Percentiles rank a stretch among this genome's conserved stretches.
phyloP scores from a whole-genome alignment of 345 rosid species.

The Corchorus capsularis region DNA sequence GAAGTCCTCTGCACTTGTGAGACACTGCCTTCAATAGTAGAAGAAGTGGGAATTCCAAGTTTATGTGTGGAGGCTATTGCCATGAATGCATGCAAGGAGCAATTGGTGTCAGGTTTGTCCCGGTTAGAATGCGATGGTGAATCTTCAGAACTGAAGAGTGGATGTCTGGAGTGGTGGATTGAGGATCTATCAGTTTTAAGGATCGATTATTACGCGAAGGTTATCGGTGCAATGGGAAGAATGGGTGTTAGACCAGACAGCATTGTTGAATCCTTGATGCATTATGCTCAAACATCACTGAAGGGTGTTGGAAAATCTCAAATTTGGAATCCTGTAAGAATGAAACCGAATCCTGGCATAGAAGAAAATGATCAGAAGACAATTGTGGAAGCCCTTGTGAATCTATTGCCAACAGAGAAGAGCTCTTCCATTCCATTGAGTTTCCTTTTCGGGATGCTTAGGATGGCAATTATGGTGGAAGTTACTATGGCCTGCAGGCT shows the following conservation, averaged over 20 bases:
- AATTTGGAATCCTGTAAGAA: conserved; percentile 50
- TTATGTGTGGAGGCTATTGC: conserved; percentile 77
- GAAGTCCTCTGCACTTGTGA: conserved; percentile 67
- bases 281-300: conserved; percentile 69
- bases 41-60: conserved; percentile 53
- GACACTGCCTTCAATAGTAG: conserved; percentile 42
- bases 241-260: conserved; percentile 59
- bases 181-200: conserved; percentile 69
- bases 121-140: conserved; percentile 42
- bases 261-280: conserved; percentile 64
- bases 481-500: conserved; percentile 53
- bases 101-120: conserved; percentile 64
- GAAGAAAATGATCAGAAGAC: conserved; percentile 52
- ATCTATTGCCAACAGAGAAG: conserved; percentile 59
- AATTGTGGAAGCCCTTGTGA: conserved; percentile 65
- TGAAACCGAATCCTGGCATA: conserved; percentile 34
- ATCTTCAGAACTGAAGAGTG: conserved; percentile 60
- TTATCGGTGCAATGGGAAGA: conserved; percentile 59
- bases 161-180: conserved; percentile 74
- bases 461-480: conserved; percentile 58
- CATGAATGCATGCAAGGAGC: conserved; percentile 73
- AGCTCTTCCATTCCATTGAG: conserved; percentile 48
- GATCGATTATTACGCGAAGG: conserved; percentile 59
- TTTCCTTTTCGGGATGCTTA: conserved; percentile 82
- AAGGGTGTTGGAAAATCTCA: conserved; percentile 59